Conservation (phyloP, 106 monocot species). For the Apostasia shenzhenica region DNA sequence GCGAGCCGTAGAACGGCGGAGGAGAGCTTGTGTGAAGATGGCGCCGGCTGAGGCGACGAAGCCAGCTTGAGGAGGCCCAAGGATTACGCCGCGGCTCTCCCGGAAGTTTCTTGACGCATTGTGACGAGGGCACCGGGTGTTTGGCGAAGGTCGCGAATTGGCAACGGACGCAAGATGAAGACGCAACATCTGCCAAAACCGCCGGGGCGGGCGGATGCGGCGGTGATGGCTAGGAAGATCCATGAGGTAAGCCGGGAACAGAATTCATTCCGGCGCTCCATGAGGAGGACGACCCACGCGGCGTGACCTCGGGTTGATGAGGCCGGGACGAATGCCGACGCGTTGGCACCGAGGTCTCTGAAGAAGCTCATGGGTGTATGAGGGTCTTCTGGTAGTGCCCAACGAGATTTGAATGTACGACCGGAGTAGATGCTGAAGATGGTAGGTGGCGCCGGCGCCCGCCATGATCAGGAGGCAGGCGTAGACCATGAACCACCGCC, state of each 20-base stretch:
- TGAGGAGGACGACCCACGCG: constrained; percentile 28
- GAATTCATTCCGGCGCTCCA: constrained; percentile 40
- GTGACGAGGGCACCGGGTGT: constrained; percentile 43
- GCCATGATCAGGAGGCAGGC: constrained; percentile 20
- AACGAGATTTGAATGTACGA: constrained; percentile 31
- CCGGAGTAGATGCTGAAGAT: constrained; percentile 39
- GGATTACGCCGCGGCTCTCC: constrained; percentile 39
- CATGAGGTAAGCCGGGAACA: constrained; percentile 43
- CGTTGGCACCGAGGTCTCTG: constrained; percentile 48
- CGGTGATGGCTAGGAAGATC: constrained; percentile 36
- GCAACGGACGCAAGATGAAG: constrained; percentile 34
- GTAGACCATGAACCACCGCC: no score
- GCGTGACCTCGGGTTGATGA: constrained; percentile 40
- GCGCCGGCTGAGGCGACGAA: constrained; percentile 53
- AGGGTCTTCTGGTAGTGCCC: constrained; percentile 8
- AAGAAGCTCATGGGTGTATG: constrained; percentile 49
- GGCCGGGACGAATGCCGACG: constrained; percentile 47
- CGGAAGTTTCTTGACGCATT: constrained; percentile 49
- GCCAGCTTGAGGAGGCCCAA: constrained; percentile 54
- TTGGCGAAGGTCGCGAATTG: constrained; percentile 48
- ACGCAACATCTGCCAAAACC: constrained; percentile 49
- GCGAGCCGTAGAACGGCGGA: no score
- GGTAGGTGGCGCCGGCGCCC: constrained; percentile 33
- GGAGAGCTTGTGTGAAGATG: constrained; percentile 51
- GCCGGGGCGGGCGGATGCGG: constrained; percentile 18